Conservation (phyloP, 208 protist genomes). For the Willaertia magna region DNA sequence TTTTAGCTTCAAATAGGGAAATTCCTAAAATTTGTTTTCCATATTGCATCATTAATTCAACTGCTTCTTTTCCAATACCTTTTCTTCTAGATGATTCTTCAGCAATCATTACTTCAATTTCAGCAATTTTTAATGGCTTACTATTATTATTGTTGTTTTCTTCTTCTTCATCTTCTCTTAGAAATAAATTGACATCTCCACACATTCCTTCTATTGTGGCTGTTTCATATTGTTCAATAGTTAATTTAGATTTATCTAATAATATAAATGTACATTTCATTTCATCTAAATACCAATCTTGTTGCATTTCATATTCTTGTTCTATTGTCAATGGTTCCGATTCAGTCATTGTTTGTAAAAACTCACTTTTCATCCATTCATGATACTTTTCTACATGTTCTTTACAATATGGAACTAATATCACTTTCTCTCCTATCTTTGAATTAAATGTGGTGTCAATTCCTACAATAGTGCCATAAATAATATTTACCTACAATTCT, state of each 20-base stretch:
- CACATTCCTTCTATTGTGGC: slow-evolving; percentile 37
- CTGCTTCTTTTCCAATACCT: slow-evolving; percentile 52
- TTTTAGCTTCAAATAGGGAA: slow-evolving; percentile 65
- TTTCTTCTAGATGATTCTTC: slow-evolving; percentile 44
- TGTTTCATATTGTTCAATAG: no score
- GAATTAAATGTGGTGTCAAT: not conserved
- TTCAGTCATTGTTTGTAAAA: slow-evolving; percentile 51
- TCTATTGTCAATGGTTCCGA: slow-evolving; percentile 51
- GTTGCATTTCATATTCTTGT: slow-evolving; percentile 66
- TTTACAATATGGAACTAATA: slow-evolving; percentile 60
- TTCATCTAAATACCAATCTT: slow-evolving; percentile 48
- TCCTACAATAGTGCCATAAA: not conserved
- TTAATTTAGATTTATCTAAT: slow-evolving; percentile 30
- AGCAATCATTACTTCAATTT: slow-evolving; percentile 75
- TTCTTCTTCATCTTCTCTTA: slow-evolving; percentile 27
- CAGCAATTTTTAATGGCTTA: slow-evolving; percentile 30
- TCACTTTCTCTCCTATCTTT: slow-evolving; percentile 36
- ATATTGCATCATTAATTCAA: slow-evolving; percentile 66
- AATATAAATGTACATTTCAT: slow-evolving; percentile 79
- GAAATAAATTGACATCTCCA: slow-evolving; percentile 74
- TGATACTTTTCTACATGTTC: slow-evolving; percentile 65
- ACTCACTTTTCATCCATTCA: slow-evolving; percentile 61
- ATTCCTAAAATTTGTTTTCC: slow-evolving; percentile 43
- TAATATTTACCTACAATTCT: no score
- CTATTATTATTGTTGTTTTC: not conserved